Evolutionary conservation across 768 basidiomycete genomes (phyloP), one percentile per base, ranked within the genome.

Genomic region (Fistulinella prunicolor): DNA sequence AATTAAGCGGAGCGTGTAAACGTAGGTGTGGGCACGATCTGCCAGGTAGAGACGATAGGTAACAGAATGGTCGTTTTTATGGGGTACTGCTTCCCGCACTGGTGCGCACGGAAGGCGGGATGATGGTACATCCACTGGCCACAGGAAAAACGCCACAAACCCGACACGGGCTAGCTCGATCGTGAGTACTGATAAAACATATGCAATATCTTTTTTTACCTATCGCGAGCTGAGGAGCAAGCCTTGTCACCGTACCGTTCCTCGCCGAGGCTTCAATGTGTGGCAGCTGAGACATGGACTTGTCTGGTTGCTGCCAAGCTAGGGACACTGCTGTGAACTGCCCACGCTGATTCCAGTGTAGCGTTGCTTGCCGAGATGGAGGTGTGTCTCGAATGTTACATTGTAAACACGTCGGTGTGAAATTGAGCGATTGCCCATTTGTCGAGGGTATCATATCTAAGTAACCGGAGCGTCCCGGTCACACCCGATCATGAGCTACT

Each of bases 31-130:
- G 23, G 40, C 29, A n/a, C 17, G 38, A 21, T 49, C 38, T 42
- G 20, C 47, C 26, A 42, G 41, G 38, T 26, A 50, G 34, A 2
- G 26, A 48, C 44, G 28, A 35, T 42, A 39, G 34, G 29, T 37
- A 49, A 47, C 10, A 22, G 29, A 14, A 17, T 9, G 21, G 34
- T 24, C 29, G 52, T 21, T 48, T n/a, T 47, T 54, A 46, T 49
- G 32, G 35, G 13, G 13, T 9, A 12, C 13, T 28, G 17, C 13
- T 13, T 37, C 23, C 37, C 42, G 51, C 51, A 58, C 58, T 14
- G 47, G 53, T 49, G 58, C 44, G 54, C 43, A 44, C 29, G 6
- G 36, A 62, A 30, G 44, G 28, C 42, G 54, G 51, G 44, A 41
- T 49, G 38, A 49, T 51, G 42, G 34, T 38, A 43, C 50, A 43